Evolutionary conservation across 345 rosid genomes (phyloP), one percentile per base, ranked within the genome.

Genomic region (Lagerstroemia speciosa): DNA sequence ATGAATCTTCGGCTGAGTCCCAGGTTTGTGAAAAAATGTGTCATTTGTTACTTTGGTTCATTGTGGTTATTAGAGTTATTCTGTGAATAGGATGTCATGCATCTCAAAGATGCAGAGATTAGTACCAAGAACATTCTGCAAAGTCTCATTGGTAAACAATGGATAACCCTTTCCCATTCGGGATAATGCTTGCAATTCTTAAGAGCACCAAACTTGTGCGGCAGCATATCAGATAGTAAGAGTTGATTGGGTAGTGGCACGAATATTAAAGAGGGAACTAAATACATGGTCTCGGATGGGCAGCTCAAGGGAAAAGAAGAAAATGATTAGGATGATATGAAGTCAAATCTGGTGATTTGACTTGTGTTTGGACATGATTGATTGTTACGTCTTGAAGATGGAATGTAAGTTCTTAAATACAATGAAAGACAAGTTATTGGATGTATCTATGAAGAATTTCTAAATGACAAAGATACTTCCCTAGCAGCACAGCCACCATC

Each of bases 21-120:
- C 81, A 74, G 85, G 97, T 91, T 69, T 73, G 67, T 78, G n/a
- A 31, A 62, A 73, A 75, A 73, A 3, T 10, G 12, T 58, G 33
- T 27, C 14, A 30, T 52, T 60, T 72, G 19, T 38, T 43, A 60
- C 29, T 58, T 14, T n/a, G n/a, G 60, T 2, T 58, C 17, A n/a
- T n/a, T n/a, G n/a, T 27, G 29, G 34, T 6, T 6, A 11, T 30
- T 27, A 1, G 33, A n/a, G 63, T 19, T 22, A 48, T 22, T 19
- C 20, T 48, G n/a, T 48, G n/a, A 5, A 48, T 48, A 58, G 14
- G n/a, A 57, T 57, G 30, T 17, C 62, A 8, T 26, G 62, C 62
- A 19, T 57, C 62, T 57, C 30, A 27, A 10, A 57, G 32, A 57
- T 2, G 16, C 33, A 30, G 63, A 27, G 34, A 58, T 58, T 27